Evolutionary conservation across 495 filamentous ascomycete genomes (phyloP), one percentile per base, ranked within the genome.

Genomic region (Penicillium mononematosum): DNA sequence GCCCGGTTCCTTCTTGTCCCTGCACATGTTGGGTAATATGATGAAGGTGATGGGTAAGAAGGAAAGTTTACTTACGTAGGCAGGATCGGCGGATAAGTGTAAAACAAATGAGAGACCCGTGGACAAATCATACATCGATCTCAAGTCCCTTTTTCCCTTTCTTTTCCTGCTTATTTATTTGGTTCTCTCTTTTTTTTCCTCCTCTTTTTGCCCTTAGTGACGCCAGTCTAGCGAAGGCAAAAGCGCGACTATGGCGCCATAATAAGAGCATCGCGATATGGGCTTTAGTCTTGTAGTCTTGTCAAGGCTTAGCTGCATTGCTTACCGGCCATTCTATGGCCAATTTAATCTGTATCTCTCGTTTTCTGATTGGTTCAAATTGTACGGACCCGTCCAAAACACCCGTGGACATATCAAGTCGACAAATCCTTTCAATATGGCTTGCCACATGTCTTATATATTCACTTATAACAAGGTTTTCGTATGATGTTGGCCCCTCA

Each of bases 191-290:
- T n/a, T n/a, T n/a, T n/a, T n/a, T n/a, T n/a, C n/a, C n/a, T n/a
- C n/a, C n/a, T n/a, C n/a, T n/a, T n/a, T n/a, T n/a, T n/a, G n/a
- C n/a, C n/a, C n/a, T n/a, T n/a, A 20, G 20, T 20, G 20, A 20
- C 20, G 22, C 22, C 22, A 36, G 5, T 27, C 5, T 42, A 10
- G 3, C 27, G 11, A 32, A 9, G 12, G 24, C 3, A 29, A 22
- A 42, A 12, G 34, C 6, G 17, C 7, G 5, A 16, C 8, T 25
- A 61, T 58, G 49, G 54, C 59, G 59, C 59, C 49, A 61, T 61
- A 61, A 61, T 53, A 47, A 53, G 14, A 25, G 10, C 38, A 61
- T 61, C 49, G 54, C 59, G 59, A 60, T 45, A 31, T 32, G 31
- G 16, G 24, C 45, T 48, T 29, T 17, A 20, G n/a, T 27, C 50